Evolutionary conservation across 768 basidiomycete species (phyloP), one percentile per base, ranked within the genome.

Genomic region (Pulveroboletus sp.): DNA sequence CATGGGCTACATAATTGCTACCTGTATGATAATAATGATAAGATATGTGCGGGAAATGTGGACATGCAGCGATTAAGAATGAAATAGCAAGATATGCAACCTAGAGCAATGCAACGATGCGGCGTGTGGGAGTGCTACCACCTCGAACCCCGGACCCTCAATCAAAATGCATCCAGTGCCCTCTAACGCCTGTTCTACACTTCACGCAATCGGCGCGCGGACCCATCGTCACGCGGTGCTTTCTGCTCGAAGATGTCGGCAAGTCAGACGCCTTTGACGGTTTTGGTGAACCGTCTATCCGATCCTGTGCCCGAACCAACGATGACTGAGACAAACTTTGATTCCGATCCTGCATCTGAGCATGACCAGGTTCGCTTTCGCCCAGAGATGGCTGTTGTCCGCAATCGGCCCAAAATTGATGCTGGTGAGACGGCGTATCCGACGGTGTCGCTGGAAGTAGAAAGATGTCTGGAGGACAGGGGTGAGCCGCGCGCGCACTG

Each of bases 81-180:
- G 20, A 10, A 24, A 40, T 26, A 34, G n/a, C n/a, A n/a, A n/a
- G n/a, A n/a, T n/a, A n/a, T n/a, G n/a, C n/a, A n/a, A n/a, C n/a
- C n/a, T n/a, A n/a, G n/a, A n/a, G n/a, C n/a, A n/a, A n/a, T n/a
- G n/a, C n/a, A n/a, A n/a, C n/a, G n/a, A n/a, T n/a, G n/a, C n/a
- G n/a, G n/a, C n/a, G n/a, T n/a, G n/a, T n/a, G n/a, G n/a, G n/a
- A n/a, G n/a, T n/a, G n/a, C n/a, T n/a, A n/a, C n/a, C n/a, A n/a
- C n/a, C n/a, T n/a, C n/a, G n/a, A 7, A 43, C 19, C 26, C 31
- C 12, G 14, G 6, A 17, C n/a, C 23, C 37, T 65, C 57, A 83
- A 56, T 79, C 77, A 52, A 83, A 73, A 68, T 89, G 86, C 66
- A 82, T 78, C 68, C 77, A 86, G 60, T 89, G 86, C 4, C 87